Evolutionary conservation across 1,284 basidiomycete genomes (phyloP), one percentile per base, ranked within the genome.

Genomic region (Earliella scabrosa): DNA sequence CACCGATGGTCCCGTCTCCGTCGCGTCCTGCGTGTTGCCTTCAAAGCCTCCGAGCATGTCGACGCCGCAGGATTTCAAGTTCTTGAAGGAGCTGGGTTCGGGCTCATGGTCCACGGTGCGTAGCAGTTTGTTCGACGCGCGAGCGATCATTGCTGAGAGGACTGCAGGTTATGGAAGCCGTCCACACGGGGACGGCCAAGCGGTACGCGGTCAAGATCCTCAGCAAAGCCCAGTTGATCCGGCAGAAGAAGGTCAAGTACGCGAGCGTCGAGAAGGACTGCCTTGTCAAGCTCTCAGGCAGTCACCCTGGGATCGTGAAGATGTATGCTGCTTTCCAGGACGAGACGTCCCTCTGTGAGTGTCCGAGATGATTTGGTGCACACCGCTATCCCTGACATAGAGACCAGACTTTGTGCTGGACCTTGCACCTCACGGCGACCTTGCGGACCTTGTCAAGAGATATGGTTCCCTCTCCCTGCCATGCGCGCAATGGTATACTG

Each of bases 211-310:
- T 63, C 8, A 63, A 63, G 31, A 63, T 63, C 20, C 48, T 63
- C 29, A 63, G 61, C 38, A 62, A 63, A 34, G 39, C 55, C n/a
- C 58, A 59, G 24, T 38, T 63, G 23, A 58, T 63, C 40, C 59
- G 54, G 39, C 55, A 53, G 40, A 63, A 63, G 55, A 63, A 63
- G 24, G 61, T 60, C 55, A 63, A 58, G 43, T 63, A 63, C 44
- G 61, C 61, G 3, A 60, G 45, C 24, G 55, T 59, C 11, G 61
- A 63, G 50, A 63, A 63, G 52, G 58, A 63, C 45, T 49, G 55
- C 4, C 45, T 63, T 24, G 61, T 50, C 16, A 55, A 58, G 55
- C 45, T 63, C 21, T 59, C 61, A 4, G 52, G 55, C 3, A 54
- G 44, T 11, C 61, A 63, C 31, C 61, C 61, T 5, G 61, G 61